Percentiles rank a stretch among this genome's conserved stretches.
Evolutionary conservation across 306 rosid genomes (phyloP).

Genomic region (Castanea crenata): DNA sequence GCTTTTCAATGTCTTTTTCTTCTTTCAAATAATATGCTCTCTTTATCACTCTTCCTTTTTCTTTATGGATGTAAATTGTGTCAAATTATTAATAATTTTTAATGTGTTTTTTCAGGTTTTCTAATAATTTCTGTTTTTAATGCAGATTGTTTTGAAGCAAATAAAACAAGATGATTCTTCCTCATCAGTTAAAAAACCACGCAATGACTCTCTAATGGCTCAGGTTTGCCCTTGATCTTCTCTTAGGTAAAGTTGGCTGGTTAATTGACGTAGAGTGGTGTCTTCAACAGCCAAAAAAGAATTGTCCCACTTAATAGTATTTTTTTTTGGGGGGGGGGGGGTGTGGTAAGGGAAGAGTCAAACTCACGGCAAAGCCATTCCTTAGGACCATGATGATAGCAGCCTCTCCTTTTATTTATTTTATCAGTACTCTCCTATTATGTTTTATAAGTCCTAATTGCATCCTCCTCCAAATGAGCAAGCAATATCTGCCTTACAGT

Average conservation of each 20-base stretch:
- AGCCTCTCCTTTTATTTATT: background rate
- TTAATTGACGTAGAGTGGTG: background rate
- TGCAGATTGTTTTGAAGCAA: constrained; percentile 66
- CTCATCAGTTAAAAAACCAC: constrained; percentile 62
- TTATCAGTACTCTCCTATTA: too few species aligned
- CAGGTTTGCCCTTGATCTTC: constrained; percentile 58
- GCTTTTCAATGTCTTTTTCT: background rate
- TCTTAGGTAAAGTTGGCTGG: background rate
- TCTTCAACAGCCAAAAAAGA: background rate
- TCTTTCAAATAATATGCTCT: background rate
- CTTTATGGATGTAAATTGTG: background rate
- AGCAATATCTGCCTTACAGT: background rate
- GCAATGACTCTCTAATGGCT: constrained; percentile 62
- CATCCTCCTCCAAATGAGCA: background rate
- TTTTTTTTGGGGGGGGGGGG: too few species aligned
- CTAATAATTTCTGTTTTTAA: background rate
- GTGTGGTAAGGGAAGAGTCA: background rate
- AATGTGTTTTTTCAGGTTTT: constrained; percentile 5
- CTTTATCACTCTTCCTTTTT: background rate
- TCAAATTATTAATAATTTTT: background rate
- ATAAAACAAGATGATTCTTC: constrained; percentile 48
- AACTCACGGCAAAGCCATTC: background rate
- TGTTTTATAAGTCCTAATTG: background rate
- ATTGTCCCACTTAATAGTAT: background rate
- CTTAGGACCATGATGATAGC: background rate